A percentile compares a stretch with the other conserved stretches of the same genome.
These are phyloP conservation scores for Pythium pyrilobum DNA, from an alignment of 352 stramenopile species.

Conservation along the genomic window DNA sequence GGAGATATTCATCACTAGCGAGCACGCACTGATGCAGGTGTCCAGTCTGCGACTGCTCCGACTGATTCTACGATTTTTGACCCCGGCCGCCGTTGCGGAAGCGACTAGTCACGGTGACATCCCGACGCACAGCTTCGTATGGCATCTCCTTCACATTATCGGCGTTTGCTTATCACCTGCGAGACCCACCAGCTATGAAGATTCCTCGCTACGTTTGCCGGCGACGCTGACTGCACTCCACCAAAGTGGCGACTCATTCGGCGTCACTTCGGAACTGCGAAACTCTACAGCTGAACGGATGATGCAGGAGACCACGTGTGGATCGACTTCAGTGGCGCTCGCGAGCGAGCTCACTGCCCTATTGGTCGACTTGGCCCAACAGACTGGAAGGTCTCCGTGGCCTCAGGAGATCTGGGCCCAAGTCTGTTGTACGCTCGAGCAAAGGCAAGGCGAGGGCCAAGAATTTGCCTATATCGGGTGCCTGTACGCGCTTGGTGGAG, in stretches of 20 bases:
- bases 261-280: slow-evolving; percentile 2
- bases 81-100: not conserved
- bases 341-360: slow-evolving; percentile 9
- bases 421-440: not conserved
- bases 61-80: slow-evolving; percentile 4
- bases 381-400: not conserved
- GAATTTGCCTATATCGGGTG: not conserved
- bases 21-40: not conserved
- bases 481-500: slow-evolving; percentile 13
- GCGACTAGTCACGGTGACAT: not conserved
- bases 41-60: slow-evolving; percentile 16
- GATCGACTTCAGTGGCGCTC: not conserved
- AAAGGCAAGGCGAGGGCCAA: not conserved
- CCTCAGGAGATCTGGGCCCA: not conserved
- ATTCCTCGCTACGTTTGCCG: not conserved
- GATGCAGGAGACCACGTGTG: not conserved
- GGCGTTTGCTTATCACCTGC: slow-evolving; percentile 1
- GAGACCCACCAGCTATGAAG: not conserved
- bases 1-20: slow-evolving; percentile 6
- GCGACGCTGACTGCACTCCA: no score
- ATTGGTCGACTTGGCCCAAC: not conserved
- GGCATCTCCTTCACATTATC: slow-evolving; percentile 6
- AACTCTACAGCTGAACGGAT: slow-evolving; percentile 12
- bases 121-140: not conserved
- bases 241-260: not conserved